Evolutionary conservation across 495 filamentous ascomycete genomes (phyloP), one percentile per base, ranked within the genome.

Genomic region (Lasiosphaeris hirsuta): DNA sequence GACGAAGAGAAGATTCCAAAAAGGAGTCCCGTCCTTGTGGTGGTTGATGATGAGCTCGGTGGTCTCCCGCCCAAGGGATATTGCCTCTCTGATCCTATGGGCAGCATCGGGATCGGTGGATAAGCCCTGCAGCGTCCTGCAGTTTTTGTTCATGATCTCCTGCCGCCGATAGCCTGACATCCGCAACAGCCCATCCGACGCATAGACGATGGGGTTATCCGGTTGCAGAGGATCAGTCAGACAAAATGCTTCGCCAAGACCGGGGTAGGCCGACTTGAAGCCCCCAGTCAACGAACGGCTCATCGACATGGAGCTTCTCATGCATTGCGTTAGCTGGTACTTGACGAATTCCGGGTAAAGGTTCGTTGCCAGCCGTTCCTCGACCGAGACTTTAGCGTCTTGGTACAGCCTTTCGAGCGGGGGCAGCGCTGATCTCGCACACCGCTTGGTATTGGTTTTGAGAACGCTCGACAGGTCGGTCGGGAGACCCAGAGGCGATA

Each of bases 1-100:
- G 33, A 78, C 62, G 52, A 81, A 80, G 7, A 83, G 60, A 18
- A 84, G 61, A 54, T 81, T 83, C 81, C 80, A 84, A 54, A 80
- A 84, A 0, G 79, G 77, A 19, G 74, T 71, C 2, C 80, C 81
- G 51, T 76, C 77, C 37, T 79, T 80, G 44, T 70, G 74, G 52
- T 79, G 72, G 53, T 82, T 83, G 17, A 83, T 62, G 19, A 84
- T 52, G 4, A 84, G 69, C 65, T 84, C 80, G 4, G 78, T 75
- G 0, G 68, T 72, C 51, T 82, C 80, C 51, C 73, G 61, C 9
- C 72, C 69, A 0, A 68, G 51, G 0, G 72, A 63, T 14, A 83
- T 68, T 1, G 77, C 69, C 30, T 66, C 58, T 34, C 72, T 67
- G n/a, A 82, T 61, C 4, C 79, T 72, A 38, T 58, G 62, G 0